Percentiles rank a stretch among this genome's conserved stretches.
These are phyloP conservation scores for Lasiosphaeriaceae sp. DNA, from an alignment of 495 filamentous ascomycete species.

Conservation along the genomic window DNA sequence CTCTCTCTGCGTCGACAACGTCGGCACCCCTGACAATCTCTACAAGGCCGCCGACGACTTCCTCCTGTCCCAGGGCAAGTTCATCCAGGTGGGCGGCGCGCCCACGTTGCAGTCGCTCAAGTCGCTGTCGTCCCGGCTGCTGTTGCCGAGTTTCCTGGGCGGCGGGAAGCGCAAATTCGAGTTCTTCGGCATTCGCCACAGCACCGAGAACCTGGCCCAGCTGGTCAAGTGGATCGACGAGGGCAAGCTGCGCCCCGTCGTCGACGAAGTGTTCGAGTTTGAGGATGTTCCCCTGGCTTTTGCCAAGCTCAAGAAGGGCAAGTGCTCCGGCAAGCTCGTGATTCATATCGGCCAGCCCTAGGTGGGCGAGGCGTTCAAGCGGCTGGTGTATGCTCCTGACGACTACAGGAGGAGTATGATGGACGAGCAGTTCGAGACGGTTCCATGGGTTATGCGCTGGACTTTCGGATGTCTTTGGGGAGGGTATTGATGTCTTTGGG, in stretches of 20 bases:
- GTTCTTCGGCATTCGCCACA: conserved; percentile 33
- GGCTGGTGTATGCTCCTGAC: too few species aligned
- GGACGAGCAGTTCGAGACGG: too few species aligned
- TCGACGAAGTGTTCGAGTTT: conserved; percentile 55
- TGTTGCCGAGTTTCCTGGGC: conserved; percentile 57
- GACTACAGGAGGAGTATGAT: too few species aligned
- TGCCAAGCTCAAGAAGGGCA: conserved; percentile 50
- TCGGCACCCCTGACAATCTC: conserved; percentile 46
- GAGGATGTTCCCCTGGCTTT: conserved; percentile 56
- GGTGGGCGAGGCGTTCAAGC: neutral
- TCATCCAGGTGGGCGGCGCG: conserved; percentile 53
- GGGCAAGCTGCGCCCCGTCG: conserved; percentile 53
- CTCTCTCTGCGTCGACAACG: conserved; percentile 59
- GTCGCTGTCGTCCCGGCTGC: conserved; percentile 22
- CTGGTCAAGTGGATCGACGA: conserved; percentile 42
- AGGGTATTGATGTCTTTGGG: too few species aligned
- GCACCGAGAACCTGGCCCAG: conserved; percentile 35
- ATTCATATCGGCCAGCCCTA: conserved; percentile 22
- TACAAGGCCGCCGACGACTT: conserved; percentile 56
- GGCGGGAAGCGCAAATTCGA: conserved; percentile 58
- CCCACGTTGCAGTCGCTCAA: conserved; percentile 14
- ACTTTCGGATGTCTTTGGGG: too few species aligned
- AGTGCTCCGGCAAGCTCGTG: conserved; percentile 61
- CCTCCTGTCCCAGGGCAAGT: conserved; percentile 48
- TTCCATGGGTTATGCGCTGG: too few species aligned